Percentiles rank a stretch among this genome's conserved stretches.
Evolutionary conservation across 139 green algal genomes (phyloP).

Genomic region (Closterium sp.): DNA sequence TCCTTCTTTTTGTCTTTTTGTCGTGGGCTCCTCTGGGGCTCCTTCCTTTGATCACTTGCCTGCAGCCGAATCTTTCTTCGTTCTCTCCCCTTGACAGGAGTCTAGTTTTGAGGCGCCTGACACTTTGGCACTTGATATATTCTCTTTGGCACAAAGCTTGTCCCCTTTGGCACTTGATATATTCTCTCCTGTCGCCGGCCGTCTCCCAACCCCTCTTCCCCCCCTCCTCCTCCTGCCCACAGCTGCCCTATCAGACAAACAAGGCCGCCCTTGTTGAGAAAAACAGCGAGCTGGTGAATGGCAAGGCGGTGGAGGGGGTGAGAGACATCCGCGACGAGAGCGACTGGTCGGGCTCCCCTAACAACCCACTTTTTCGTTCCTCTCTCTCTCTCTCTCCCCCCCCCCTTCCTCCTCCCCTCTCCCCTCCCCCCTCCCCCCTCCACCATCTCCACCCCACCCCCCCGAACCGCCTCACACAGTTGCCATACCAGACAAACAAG

Average conservation of each 20-base stretch:
- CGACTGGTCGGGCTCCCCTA: conserved; percentile 65
- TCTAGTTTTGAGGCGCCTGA: too few relatives aligned
- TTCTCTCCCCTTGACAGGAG: too few relatives aligned
- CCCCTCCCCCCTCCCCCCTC: background rate
- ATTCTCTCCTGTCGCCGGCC: too few relatives aligned
- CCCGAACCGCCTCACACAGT: background rate
- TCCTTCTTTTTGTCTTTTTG: too few relatives aligned
- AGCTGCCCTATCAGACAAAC: conserved; percentile 83
- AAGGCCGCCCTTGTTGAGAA: conserved; percentile 79
- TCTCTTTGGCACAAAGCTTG: too few relatives aligned
- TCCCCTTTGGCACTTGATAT: too few relatives aligned
- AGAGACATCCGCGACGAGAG: conserved; percentile 91
- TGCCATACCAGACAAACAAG: conserved; percentile 91
- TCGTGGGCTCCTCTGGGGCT: too few relatives aligned
- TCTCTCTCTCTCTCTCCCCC: background rate
- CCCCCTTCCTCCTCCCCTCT: background rate
- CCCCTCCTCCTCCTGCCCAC: background rate
- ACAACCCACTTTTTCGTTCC: background rate
- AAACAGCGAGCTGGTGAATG: conserved; percentile 84
- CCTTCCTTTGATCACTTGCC: too few relatives aligned
- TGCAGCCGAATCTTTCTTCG: too few relatives aligned
- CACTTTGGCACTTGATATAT: too few relatives aligned
- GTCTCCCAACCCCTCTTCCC: too few relatives aligned
- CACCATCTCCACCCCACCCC: background rate
- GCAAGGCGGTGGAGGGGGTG: conserved; percentile 66